Base-by-base conservation (phyloP, 345 rosid species). In the Boechera divaricarpa region DNA sequence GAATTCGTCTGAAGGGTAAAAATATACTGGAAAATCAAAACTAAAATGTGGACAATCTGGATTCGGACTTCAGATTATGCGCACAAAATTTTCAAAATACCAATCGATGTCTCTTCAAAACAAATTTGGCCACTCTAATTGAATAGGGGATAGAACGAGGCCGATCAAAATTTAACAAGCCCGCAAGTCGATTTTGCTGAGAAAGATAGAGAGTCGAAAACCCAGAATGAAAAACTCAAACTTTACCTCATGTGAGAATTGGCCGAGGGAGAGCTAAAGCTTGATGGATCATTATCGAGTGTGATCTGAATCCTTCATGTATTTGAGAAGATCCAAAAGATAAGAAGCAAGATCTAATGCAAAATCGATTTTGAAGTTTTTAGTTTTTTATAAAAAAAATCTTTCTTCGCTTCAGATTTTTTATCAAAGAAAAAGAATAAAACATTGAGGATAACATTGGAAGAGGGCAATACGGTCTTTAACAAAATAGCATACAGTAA, bases 221-320 rank as follows among this genome's bases (percentile, higher is more conserved):
- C 58, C 57, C 57, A 38, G 73, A 58, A 12, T 7, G 0, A 61
- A 41, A 56, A 49, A 61, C 0, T 1, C 0, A 18, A 72, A 58
- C 48, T 71, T 63, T 58, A 78, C 81, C 69, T 66, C 7, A 66
- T 47, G 42, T 10, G 73, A 32, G 11, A 56, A 63, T n/a, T 28
- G 60, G 70, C 69, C 75, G 75, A 0, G 82, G 68, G 49, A 80
- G 75, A 57, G 77, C 72, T 52, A 74, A 39, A 69, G 80, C 63
- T 75, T 75, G 83, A 24, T 56, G 75, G 64, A 69, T 62, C 79
- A 74, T 56, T 49, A 26, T 75, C 24, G 67, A 56, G 63, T 59
- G 63, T 18, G 8, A 18, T 18, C 21, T 18, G 21, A 18, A 18
- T 18, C 21, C 21, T 18, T 18, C 21, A 18, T 18, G 21, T 18